Base-by-base conservation (phyloP, 2,329 filamentous ascomycete genomes). In the Trichoderma citrinoviride region DNA sequence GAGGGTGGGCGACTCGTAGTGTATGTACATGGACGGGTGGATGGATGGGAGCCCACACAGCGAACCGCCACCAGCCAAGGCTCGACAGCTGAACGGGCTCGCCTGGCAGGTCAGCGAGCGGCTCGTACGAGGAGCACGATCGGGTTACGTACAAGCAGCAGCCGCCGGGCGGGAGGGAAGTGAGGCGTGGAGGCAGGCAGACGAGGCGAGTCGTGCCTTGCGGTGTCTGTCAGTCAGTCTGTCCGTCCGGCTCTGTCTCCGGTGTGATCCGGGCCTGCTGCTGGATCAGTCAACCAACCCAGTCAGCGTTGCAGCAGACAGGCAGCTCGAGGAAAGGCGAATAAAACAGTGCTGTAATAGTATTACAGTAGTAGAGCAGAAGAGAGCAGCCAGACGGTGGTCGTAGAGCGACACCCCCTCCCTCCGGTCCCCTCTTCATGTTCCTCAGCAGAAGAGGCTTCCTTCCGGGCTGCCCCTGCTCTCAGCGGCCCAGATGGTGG, bases 1-100 rank as follows among this genome's bases (percentile, higher is more conserved):
- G 49, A 55, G 47, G 50, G n/a, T n/a, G n/a, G n/a, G 60, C 27
- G 47, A 52, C 47, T 53, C 37, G 58, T 43, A 54, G n/a, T 37
- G 33, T 37, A 37, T 33, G 29, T 33, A 33, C 29, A 10, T 49
- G 41, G 52, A 7, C 8, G 27, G 27, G 8, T 29, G 47, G 61
- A 64, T 50, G 23, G 61, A 64, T 64, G 52, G 29, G 61, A 64
- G 53, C 53, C 43, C 33, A 37, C 33, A 40, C 61, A 19, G 27
- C 47, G 47, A 53, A 47, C 60, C 60, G 50, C 60, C 60, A 63
- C 60, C 60, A 54, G 60, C 60, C 56, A 50, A 50, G 44, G 29
- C n/a, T 58, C 43, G 43, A 58, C 57, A 61, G 44, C 57, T 61
- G 57, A 61, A 46, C 25, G 15, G 12, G 37, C 27, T 50, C 47